A percentile compares a stretch with the other conserved stretches of the same genome.
These are phyloP conservation scores for Aspergillus cavernicola DNA, from an alignment of 495 filamentous ascomycete genomes.

Conservation along the genomic window DNA sequence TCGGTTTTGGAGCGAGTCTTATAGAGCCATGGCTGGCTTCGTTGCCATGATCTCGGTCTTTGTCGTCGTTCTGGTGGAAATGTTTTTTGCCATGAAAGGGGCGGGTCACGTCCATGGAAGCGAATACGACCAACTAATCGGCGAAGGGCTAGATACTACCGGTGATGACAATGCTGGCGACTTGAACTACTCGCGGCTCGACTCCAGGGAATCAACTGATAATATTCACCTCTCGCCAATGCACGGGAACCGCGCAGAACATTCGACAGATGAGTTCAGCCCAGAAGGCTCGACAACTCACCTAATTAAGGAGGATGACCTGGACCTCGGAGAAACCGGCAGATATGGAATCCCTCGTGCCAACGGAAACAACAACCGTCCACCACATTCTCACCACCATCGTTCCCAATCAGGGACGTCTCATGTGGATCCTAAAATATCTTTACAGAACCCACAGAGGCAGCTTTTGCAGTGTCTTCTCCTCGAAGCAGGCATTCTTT, in stretches of 20 bases:
- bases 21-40: constrained; percentile 71
- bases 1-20: constrained; percentile 65
- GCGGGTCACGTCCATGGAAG: constrained; percentile 48
- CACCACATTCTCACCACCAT: constrained; percentile 9
- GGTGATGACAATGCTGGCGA: constrained; percentile 17
- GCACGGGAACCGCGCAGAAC: constrained; percentile 7
- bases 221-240: constrained; percentile 27
- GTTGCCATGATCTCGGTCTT: constrained; percentile 77
- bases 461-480: constrained; percentile 75
- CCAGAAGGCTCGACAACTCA: not conserved
- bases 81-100: constrained; percentile 62
- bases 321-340: constrained; percentile 29
- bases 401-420: constrained; percentile 14
- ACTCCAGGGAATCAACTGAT: constrained; percentile 15
- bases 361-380: constrained; percentile 11
- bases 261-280: constrained; percentile 7
- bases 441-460: constrained; percentile 46
- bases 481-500: constrained; percentile 80
- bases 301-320: constrained; percentile 8
- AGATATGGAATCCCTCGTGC: constrained; percentile 15
- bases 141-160: constrained; percentile 25
- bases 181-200: constrained; percentile 23
- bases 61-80: constrained; percentile 70
- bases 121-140: constrained; percentile 43
- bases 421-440: constrained; percentile 20